These are phyloP conservation scores for Citeromyces matritensis DNA, from an alignment of 805 yeast species.

Conservation along the genomic window DNA sequence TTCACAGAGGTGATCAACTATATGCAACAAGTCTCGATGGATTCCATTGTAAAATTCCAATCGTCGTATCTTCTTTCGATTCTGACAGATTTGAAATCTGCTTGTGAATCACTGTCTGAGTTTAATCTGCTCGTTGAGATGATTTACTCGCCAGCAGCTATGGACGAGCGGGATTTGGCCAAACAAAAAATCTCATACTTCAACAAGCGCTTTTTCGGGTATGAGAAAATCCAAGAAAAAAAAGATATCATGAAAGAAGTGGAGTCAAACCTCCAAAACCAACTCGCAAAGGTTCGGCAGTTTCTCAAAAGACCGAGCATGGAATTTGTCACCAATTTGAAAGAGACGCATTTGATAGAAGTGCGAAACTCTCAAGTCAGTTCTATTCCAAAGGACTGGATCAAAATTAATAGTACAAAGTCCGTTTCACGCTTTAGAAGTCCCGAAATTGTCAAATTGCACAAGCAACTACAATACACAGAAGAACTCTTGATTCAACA, in stretches of 20 bases:
- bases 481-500: slow-evolving; percentile 32
- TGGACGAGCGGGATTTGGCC: slow-evolving; percentile 28
- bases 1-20: slow-evolving; percentile 22
- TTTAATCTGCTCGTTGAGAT: slow-evolving; percentile 22
- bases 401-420: slow-evolving; percentile 56
- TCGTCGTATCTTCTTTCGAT: slow-evolving; percentile 11
- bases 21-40: slow-evolving; percentile 7
- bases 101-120: slow-evolving; percentile 6
- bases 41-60: slow-evolving; percentile 11
- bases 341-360: slow-evolving; percentile 65
- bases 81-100: slow-evolving; percentile 4
- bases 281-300: slow-evolving; percentile 29
- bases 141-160: slow-evolving; percentile 39
- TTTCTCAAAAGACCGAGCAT: slow-evolving; percentile 41
- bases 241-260: slow-evolving; percentile 26
- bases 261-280: slow-evolving; percentile 31
- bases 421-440: slow-evolving; percentile 61
- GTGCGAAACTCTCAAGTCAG: slow-evolving; percentile 45
- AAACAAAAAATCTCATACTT: slow-evolving; percentile 30
- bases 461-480: slow-evolving; percentile 42
- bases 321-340: slow-evolving; percentile 37
- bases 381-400: slow-evolving; percentile 60
- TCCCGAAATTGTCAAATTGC: slow-evolving; percentile 34
- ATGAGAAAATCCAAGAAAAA: slow-evolving; percentile 16
- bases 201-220: slow-evolving; percentile 24